Base-by-base conservation (phyloP, 495 filamentous ascomycete species). In the Hypoxylon rickii region DNA sequence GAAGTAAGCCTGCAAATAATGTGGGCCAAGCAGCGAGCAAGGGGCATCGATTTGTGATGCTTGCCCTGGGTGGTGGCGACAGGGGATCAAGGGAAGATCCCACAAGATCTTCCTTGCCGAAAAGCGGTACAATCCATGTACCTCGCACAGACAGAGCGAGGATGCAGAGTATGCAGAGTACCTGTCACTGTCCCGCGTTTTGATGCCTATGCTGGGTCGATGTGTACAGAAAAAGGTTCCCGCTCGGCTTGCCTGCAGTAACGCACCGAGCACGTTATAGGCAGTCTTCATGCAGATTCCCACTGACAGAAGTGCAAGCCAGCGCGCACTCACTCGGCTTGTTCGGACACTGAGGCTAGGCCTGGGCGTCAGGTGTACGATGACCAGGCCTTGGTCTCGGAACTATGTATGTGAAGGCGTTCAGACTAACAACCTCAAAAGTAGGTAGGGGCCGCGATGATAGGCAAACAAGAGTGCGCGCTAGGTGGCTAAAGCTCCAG, bases 21-120 rank as follows among this genome's bases (percentile, higher is more conserved):
- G 66, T 66, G 63, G 63, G 57, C 47, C 60, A 48, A 32, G 47
- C 46, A 55, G 61, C 38, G 66, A 60, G 63, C 66, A 69, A 69
- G 66, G 66, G 59, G 56, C 38, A 53, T 63, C 61, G 63, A 64
- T 66, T 66, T 66, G 56, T 63, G 59, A 66, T 69, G 60, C 58
- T 62, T 48, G 51, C 54, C 63, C 66, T 60, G 61, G 11, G 58
- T 33, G 43, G 60, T 59, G 66, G 49, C 57, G 34, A 59, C 63
- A 66, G 63, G 66, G 60, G 51, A 46, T 47, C 63, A 56, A 64
- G 56, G 61, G 66, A 55, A 65, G 66, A 69, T 69, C 66, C 56
- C 59, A 66, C 39, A 58, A 69, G 63, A 66, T 69, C 59, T 66
- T 64, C 60, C 60, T 64, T 63, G 56, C 61, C 54, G 51, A 59